Base-by-base conservation (phyloP, 495 filamentous ascomycete genomes). In the Clohesyomyces aquaticus region DNA sequence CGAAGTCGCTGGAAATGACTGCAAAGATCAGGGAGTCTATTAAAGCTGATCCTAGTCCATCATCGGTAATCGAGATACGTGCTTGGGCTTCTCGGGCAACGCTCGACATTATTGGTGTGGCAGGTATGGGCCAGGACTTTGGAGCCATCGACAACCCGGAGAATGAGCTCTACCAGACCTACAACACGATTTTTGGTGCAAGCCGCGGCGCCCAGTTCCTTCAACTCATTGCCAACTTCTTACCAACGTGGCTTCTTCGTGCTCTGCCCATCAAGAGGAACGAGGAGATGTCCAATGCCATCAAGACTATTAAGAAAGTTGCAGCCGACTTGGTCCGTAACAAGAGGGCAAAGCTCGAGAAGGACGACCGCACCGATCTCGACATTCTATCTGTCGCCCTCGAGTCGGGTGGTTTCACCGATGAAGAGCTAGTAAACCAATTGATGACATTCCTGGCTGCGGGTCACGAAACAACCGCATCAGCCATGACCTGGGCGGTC, bases 381-480 rank as follows among this genome's bases (percentile, higher is more conserved):
- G 43, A 96, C 69, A 96, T 97, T 59, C 79, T 96, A 55, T 91
- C 88, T 6, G 87, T 94, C 0, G 91, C 93, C 21, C 74, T 96
- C 23, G 82, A 88, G 59, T 89, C 85, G 21, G 90, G 87, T 41
- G 84, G 82, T 23, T 96, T 95, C 73, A 81, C 79, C 26, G 89
- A 93, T 51, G 88, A 91, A 29, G 87, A 90, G 54, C 85, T 96
- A 23, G 80, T 91, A 42, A 90, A 96, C 72, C 93, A 97, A 72
- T 82, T 94, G 72, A 96, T 96, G 91, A 97, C 93, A 1, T 96
- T 97, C 78, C 85, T 96, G 2, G 89, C 87, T 0, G 93, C 93
- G 0, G 93, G 93, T 18, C 93, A 97, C 72, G 93, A 96, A 78
- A 89, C 86, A 8, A 88, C 86, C 8, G 78, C 86, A 1, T 76